Base-by-base conservation (phyloP, 805 yeast genomes). In the Saccharomycopsis sp. region DNA sequence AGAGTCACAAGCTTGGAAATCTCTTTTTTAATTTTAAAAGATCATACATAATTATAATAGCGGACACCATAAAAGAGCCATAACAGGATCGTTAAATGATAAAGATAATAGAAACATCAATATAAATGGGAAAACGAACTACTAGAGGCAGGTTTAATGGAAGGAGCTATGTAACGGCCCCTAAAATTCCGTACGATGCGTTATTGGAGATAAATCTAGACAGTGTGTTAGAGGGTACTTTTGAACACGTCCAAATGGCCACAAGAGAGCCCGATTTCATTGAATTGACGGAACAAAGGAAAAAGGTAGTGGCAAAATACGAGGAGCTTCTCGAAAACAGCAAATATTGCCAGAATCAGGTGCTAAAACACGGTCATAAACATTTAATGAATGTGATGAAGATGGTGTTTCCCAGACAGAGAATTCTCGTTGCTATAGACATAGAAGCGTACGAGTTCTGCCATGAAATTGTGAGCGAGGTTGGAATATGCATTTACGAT, bases 401-500 rank as follows among this genome's bases (percentile, higher is more conserved):
- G 17, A 9, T 17, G 24, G 60, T 60, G 56, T 64, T 65, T 35
- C 41, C 65, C 1, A 65, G 63, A 49, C 62, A 60, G 34, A 66
- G 72, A 5, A 70, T 73, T 2, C 69, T 78, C n/a, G 71, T 82
- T 54, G 72, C 79, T 14, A 68, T 83, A 52, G 87, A 83, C 66
- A 71, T 81, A 1, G 88, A 83, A 66, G 86, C 86, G 0, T 81
- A 68, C 70, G 87, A 83, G 64, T 61, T 64, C 23, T 69, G 78
- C 61, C 70, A 69, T 14, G 65, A 70, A 20, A 58, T 68, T 5
- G 71, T 83, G 5, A 82, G 86, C 0, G 87, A 83, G 64, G 75
- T 83, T 52, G 87, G 87, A 0, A 72, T 83, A 1, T 70, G 83
- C 3, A 76, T 83, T 1, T 81, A 75, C 65, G 85, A 83, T 63